Base-by-base conservation (phyloP, 2,329 filamentous ascomycete species). In the Aspergillus chevalieri region DNA sequence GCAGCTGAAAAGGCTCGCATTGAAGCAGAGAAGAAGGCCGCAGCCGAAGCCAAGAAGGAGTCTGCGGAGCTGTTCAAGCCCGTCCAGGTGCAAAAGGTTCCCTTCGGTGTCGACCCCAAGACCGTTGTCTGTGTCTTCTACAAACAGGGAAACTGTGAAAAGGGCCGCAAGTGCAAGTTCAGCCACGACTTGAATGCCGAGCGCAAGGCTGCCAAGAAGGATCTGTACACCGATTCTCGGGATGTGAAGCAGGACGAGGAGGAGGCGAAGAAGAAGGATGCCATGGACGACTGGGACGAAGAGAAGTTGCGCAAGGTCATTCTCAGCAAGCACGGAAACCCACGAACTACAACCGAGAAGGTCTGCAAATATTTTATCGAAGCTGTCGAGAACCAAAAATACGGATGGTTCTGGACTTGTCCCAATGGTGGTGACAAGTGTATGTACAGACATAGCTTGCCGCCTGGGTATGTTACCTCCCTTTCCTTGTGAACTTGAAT, bases 301-400 rank as follows among this genome's bases (percentile, higher is more conserved):
- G 92, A 94, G 69, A 95, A 97, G 74, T 74, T 98, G 62, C 82
- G 87, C 61, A 86, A 85, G 49, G 93, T 98, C 33, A 89, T 98
- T 21, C 62, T 94, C 67, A 94, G 87, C 63, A 98, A 98, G 77
- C 95, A 98, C 72, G 93, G 93, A 47, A 98, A 98, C 72, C 93
- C 95, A 52, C 84, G 86, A 68, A 95, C 91, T 19, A 88, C 87
- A 4, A 98, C 93, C 43, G 93, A 98, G 68, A 98, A 97, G 74
- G 93, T 98, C 58, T 98, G 93, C 88, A 98, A 97, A 74, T 95
- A 77, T 78, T 98, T 98, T 69, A 93, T 97, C 67, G 85, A 91
- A 59, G 93, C 93, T 22, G 93, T 98, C 55, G 93, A 98, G 74
- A 93, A 98, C 66, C 88, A 90, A 63, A 98, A 97, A 73, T 98